Evolutionary conservation across 164 flowering plant genomes (phyloP).

Genomic region (Kingdonia uniflora): DNA sequence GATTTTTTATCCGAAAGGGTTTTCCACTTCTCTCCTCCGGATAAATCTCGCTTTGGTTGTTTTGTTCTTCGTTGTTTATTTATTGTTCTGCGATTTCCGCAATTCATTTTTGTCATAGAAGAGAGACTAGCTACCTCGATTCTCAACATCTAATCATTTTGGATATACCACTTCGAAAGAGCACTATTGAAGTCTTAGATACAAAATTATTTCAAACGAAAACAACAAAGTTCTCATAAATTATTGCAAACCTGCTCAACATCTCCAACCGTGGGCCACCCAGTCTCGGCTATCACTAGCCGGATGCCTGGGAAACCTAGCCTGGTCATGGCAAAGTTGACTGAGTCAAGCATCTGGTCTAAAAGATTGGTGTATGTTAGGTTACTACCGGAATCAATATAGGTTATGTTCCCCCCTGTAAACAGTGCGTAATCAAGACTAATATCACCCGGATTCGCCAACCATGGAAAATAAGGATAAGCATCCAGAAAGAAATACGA

Average conservation of each 20-base stretch:
- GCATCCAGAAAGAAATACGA: slow-evolving; percentile 74
- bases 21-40: too few relatives aligned
- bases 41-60: too few relatives aligned
- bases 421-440: slow-evolving; percentile 65
- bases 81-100: too few relatives aligned
- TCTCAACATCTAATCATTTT: too few relatives aligned
- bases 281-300: slow-evolving; percentile 67
- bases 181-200: too few relatives aligned
- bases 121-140: too few relatives aligned
- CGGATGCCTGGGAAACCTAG: slow-evolving; percentile 46
- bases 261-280: slow-evolving; percentile 85
- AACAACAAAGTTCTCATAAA: too few relatives aligned
- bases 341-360: slow-evolving; percentile 78
- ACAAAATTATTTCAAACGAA: too few relatives aligned
- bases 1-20: too few relatives aligned
- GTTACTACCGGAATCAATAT: slow-evolving; percentile 46
- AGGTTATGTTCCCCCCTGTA: slow-evolving; percentile 20
- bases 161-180: too few relatives aligned
- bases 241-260: slow-evolving; percentile 18
- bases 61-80: too few relatives aligned
- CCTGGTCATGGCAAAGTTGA: slow-evolving; percentile 46
- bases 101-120: too few relatives aligned
- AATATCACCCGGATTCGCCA: slow-evolving; percentile 28
- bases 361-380: slow-evolving; percentile 52
- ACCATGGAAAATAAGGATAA: slow-evolving; percentile 77